Conservation (phyloP, 2,329 filamentous ascomycete genomes). For the Penicillium sp. region DNA sequence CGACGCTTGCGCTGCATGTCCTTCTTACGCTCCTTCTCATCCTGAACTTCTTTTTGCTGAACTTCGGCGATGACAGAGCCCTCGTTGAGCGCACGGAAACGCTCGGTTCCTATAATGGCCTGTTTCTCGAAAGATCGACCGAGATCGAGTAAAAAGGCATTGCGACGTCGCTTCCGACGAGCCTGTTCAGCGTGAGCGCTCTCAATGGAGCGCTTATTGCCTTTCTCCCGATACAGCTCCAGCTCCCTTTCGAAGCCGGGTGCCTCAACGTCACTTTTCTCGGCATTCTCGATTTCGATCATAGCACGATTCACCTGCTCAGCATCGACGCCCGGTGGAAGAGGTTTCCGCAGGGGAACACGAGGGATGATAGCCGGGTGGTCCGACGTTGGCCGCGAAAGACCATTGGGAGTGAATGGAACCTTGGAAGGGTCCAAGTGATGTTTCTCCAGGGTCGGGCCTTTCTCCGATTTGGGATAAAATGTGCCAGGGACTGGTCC, state of each 20-base stretch:
- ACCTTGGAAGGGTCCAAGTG: conserved; percentile 10
- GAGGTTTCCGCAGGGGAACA: conserved; percentile 13
- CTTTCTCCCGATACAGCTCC: conserved; percentile 50
- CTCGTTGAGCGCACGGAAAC: conserved; percentile 72
- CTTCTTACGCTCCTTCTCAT: conserved; percentile 98
- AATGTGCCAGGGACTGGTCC: conserved; percentile 25
- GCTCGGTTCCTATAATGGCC: conserved; percentile 64
- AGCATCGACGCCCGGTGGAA: conserved; percentile 42
- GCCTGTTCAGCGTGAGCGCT: conserved; percentile 58
- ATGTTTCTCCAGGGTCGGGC: conserved; percentile 22
- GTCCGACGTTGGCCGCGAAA: conserved; percentile 11
- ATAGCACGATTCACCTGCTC: conserved; percentile 66
- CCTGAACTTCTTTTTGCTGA: conserved; percentile 79
- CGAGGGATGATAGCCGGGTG: conserved; percentile 1
- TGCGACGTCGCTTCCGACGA: conserved; percentile 62
- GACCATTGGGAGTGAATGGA: conserved; percentile 13
- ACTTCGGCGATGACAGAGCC: conserved; percentile 79
- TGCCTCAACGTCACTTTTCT: conserved; percentile 55
- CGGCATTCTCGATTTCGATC: conserved; percentile 52
- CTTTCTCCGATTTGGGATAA: conserved; percentile 29
- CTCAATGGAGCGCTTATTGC: conserved; percentile 64
- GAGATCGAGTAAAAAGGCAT: conserved; percentile 52
- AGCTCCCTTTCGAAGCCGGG: conserved; percentile 49
- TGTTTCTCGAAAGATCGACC: conserved; percentile 61
- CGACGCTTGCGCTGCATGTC: conserved; percentile 98